A percentile compares a stretch with the other conserved stretches of the same genome.
These are phyloP conservation scores for Elsinoe perseae DNA, from an alignment of 2,329 filamentous ascomycete genomes.

Conservation along the genomic window DNA sequence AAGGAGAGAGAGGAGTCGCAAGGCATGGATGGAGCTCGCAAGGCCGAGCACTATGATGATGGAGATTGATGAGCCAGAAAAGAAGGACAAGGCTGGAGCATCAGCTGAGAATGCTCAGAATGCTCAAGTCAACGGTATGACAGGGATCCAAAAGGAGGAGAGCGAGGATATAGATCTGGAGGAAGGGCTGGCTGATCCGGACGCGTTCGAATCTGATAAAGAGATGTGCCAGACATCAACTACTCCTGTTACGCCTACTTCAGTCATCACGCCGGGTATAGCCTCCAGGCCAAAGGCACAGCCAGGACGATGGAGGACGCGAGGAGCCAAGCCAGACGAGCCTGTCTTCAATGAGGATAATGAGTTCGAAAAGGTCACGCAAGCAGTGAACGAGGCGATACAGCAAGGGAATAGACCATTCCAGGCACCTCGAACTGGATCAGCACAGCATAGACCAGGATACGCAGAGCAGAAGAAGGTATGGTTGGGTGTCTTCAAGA, in stretches of 20 bases:
- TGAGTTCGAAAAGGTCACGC: background rate
- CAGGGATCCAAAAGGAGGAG: background rate
- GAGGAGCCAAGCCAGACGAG: background rate
- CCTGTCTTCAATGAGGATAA: background rate
- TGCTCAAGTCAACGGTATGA: background rate
- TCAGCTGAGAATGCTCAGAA: too few relatives aligned
- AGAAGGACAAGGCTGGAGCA: too few relatives aligned
- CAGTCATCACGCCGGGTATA: too few relatives aligned
- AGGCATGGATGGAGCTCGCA: too few relatives aligned
- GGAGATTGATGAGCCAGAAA: too few relatives aligned
- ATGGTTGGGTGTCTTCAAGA: too few relatives aligned
- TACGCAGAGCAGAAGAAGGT: too few relatives aligned
- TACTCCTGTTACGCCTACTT: background rate
- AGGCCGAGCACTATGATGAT: too few relatives aligned
- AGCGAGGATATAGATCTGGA: background rate
- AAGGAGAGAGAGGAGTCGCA: too few relatives aligned
- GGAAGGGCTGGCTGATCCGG: background rate
- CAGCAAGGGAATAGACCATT: background rate
- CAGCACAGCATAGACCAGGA: too few relatives aligned
- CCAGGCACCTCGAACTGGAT: background rate
- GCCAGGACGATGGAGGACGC: too few relatives aligned
- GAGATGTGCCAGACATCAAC: background rate
- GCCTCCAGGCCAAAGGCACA: too few relatives aligned
- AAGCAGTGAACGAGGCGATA: background rate
- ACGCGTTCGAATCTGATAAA: background rate